Percentiles rank a stretch among this genome's conserved stretches.
Evolutionary conservation across 768 basidiomycete genomes (phyloP).

Genomic region (Chalciporus chontae): DNA sequence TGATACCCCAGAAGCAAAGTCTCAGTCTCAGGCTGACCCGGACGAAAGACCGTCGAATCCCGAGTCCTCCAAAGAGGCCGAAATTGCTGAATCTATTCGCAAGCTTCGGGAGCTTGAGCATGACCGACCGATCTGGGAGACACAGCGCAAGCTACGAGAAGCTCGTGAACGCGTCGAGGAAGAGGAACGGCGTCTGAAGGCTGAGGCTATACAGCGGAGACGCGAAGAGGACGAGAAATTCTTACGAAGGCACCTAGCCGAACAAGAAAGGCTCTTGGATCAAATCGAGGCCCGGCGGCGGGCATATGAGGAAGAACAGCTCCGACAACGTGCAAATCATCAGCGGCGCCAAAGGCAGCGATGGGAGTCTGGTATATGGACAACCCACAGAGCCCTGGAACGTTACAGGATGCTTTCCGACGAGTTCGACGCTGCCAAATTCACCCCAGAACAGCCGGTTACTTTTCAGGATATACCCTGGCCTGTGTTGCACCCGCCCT

Average conservation of each 20-base stretch:
- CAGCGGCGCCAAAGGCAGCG: constrained; percentile 47
- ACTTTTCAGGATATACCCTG: constrained; percentile 66
- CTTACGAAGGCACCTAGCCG: constrained; percentile 24
- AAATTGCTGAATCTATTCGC: constrained; percentile 60
- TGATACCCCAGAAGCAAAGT: constrained; percentile 3
- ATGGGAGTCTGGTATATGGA: constrained; percentile 65
- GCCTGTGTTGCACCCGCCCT: constrained; percentile 63
- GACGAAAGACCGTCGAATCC: constrained; percentile 24
- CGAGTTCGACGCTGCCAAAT: constrained; percentile 61
- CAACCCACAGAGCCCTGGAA: constrained; percentile 61
- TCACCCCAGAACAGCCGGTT: constrained; percentile 49
- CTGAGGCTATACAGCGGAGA: constrained; percentile 32
- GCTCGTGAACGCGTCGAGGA: constrained; percentile 42
- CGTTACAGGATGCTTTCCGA: constrained; percentile 59
- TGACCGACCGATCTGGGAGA: constrained; percentile 62
- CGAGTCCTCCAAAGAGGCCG: constrained; percentile 37
- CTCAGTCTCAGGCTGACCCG: not conserved
- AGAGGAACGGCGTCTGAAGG: constrained; percentile 35
- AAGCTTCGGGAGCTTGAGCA: constrained; percentile 67
- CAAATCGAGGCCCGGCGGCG: constrained; percentile 29
- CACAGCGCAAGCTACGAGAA: constrained; percentile 44
- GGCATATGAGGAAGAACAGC: constrained; percentile 30
- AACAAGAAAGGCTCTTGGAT: constrained; percentile 20
- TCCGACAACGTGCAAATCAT: constrained; percentile 38
- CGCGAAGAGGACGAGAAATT: constrained; percentile 31